Percentiles rank a stretch among this genome's conserved stretches.
phyloP scores from a whole-genome alignment of 768 basidiomycete species.

The Hydnomerulius pinastri region DNA sequence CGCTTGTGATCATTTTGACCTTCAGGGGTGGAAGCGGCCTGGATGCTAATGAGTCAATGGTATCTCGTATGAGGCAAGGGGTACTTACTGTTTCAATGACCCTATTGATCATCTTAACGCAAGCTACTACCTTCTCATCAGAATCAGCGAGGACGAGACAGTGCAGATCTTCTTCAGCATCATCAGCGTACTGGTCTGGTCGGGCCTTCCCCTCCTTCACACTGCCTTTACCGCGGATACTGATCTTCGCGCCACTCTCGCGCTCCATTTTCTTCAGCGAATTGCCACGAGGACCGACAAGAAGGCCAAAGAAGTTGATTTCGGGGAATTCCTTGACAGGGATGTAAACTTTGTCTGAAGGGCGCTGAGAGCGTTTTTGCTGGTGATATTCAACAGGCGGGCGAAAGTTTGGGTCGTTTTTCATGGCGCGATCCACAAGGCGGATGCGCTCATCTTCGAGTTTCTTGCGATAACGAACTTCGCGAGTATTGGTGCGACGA shows the following conservation, averaged over 20 bases:
- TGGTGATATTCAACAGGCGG: conserved; percentile 97
- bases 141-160: conserved; percentile 93
- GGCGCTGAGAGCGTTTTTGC: conserved; percentile 89
- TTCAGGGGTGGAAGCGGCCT: conserved; percentile 99
- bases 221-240: conserved; percentile 96
- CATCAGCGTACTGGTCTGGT: conserved; percentile 91
- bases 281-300: conserved; percentile 98
- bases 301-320: conserved; percentile 98
- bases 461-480: conserved; percentile 97
- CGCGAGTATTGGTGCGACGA: conserved; percentile 96
- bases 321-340: conserved; percentile 99
- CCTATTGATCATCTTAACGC: conserved; percentile 94
- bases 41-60: conserved; percentile 8
- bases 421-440: conserved; percentile 95
- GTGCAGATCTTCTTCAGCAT: conserved; percentile 98
- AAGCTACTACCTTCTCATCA: conserved; percentile 87
- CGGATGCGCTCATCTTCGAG: conserved; percentile 89
- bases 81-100: conserved; percentile 93
- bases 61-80: neutral
- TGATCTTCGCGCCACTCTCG: conserved; percentile 97
- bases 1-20: conserved; percentile 99
- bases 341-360: conserved; percentile 98
- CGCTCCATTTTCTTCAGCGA: conserved; percentile 99
- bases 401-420: conserved; percentile 96
- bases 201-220: conserved; percentile 98